Conservation (phyloP, 106 monocot species). For the Gastrodia elata region DNA sequence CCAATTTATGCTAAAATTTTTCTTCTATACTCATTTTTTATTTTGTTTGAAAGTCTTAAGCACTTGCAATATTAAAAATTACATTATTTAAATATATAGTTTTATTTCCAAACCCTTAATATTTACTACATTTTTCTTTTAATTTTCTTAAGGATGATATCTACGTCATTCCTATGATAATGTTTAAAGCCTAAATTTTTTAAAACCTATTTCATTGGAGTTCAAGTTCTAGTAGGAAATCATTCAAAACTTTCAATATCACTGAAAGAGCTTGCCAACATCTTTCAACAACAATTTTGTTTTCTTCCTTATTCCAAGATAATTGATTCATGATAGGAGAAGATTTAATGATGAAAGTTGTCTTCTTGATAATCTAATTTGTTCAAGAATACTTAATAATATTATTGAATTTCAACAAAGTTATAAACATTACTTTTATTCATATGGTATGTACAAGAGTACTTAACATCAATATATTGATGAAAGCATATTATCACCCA, state of each 20-base stretch:
- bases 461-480: not conserved
- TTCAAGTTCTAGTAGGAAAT: not conserved
- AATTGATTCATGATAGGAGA: not conserved
- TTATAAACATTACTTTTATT: not conserved
- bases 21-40: no score
- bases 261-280: not conserved
- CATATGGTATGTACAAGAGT: not conserved
- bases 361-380: not conserved
- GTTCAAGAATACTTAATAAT: not conserved
- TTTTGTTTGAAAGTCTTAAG: no score
- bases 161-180: no score
- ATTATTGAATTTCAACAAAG: not conserved
- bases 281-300: not conserved
- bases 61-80: no score
- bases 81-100: no score
- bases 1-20: no score
- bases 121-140: no score
- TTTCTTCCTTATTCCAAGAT: not conserved
- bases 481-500: not conserved
- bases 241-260: not conserved
- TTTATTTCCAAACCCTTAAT: no score
- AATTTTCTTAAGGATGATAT: no score
- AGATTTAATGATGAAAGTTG: not conserved
- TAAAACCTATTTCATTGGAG: no score
- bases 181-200: no score